These are phyloP conservation scores for Curvularia hawaiiensis DNA, from an alignment of 2,329 filamentous ascomycete genomes.

Conservation along the genomic window DNA sequence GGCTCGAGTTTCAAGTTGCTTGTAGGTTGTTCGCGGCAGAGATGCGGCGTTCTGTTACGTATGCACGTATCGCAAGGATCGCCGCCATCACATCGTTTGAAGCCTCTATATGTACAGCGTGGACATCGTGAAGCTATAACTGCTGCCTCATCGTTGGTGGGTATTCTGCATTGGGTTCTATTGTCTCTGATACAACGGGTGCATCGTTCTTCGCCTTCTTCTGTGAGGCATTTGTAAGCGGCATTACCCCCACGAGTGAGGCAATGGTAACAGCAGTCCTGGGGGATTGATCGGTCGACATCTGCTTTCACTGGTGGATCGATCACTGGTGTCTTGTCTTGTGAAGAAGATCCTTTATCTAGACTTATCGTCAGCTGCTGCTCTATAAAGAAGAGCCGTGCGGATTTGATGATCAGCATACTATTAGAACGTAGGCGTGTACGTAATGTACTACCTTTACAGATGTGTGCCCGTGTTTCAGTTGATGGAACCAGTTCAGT, in stretches of 20 bases:
- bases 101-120: not conserved
- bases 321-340: not conserved
- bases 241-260: conserved; percentile 23
- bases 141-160: conserved; percentile 10
- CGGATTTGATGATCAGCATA: not conserved
- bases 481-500: not conserved
- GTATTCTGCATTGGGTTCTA: conserved; percentile 11
- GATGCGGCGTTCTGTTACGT: conserved; percentile 2
- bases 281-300: not conserved
- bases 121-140: not conserved
- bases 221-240: conserved; percentile 20
- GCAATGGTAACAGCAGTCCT: conserved; percentile 20
- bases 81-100: not conserved
- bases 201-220: conserved; percentile 13
- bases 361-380: not conserved
- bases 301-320: not conserved
- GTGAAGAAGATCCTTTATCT: not conserved
- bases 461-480: conserved; percentile 1
- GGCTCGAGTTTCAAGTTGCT: not conserved
- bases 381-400: not conserved
- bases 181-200: conserved; percentile 15
- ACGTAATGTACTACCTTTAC: not conserved
- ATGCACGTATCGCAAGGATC: not conserved
- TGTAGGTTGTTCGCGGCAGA: conserved; percentile 2
- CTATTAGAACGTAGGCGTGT: not conserved